These are phyloP conservation scores for Sanguinoderma infundibulare DNA, from an alignment of 1,284 basidiomycete genomes.

Conservation along the genomic window DNA sequence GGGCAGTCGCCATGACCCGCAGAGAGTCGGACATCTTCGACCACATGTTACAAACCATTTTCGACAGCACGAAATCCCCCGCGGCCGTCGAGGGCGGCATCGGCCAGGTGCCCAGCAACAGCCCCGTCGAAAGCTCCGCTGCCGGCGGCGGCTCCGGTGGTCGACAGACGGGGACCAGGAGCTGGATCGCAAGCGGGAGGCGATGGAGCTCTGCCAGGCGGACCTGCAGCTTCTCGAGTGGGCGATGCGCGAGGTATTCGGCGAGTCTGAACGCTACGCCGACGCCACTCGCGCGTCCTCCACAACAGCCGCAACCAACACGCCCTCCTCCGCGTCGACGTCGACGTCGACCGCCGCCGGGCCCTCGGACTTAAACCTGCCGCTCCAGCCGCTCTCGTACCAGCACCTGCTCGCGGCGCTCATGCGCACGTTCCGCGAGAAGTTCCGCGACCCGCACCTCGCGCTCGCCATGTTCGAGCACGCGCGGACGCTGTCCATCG, in stretches of 20 bases:
- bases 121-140: slow-evolving; percentile 33
- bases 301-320: neutral
- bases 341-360: neutral
- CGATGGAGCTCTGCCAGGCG: slow-evolving; percentile 70
- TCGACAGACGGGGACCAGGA: slow-evolving; percentile 56
- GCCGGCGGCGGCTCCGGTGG: slow-evolving; percentile 53
- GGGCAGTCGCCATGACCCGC: slow-evolving; percentile 56
- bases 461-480: slow-evolving; percentile 85
- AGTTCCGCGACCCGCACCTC: slow-evolving; percentile 79
- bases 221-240: slow-evolving; percentile 80
- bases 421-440: slow-evolving; percentile 77
- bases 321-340: neutral
- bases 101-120: slow-evolving; percentile 12
- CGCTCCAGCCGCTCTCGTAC: slow-evolving; percentile 67
- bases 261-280: slow-evolving; percentile 53
- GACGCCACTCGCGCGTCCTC: slow-evolving; percentile 44
- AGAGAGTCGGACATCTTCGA: slow-evolving; percentile 68
- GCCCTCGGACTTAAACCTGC: slow-evolving; percentile 28
- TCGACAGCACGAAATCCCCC: slow-evolving; percentile 32
- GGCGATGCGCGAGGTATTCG: slow-evolving; percentile 76
- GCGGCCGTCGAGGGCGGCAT: slow-evolving; percentile 18
- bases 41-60: slow-evolving; percentile 76
- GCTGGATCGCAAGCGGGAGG: slow-evolving; percentile 78
- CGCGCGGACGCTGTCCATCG: slow-evolving; percentile 70
- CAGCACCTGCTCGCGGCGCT: slow-evolving; percentile 75